Evolutionary conservation across 2,329 filamentous ascomycete genomes (phyloP).

Genomic region (Blastomyces percursus): DNA sequence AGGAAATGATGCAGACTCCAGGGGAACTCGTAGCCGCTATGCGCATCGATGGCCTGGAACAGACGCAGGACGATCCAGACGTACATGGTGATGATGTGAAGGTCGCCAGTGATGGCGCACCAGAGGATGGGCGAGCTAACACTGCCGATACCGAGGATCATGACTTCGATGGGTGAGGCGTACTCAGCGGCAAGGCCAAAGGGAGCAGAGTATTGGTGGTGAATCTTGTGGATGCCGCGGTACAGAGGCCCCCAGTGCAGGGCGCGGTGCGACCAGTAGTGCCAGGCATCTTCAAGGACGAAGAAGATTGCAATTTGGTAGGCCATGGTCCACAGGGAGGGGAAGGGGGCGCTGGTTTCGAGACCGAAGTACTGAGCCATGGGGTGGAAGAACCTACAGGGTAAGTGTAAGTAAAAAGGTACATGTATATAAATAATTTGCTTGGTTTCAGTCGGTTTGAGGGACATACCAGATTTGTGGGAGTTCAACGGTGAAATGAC

Average conservation of each 20-base stretch:
- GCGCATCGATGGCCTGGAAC: slow-evolving; percentile 95
- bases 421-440: not conserved
- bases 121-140: slow-evolving; percentile 74
- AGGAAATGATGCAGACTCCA: slow-evolving; percentile 94
- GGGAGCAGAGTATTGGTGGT: slow-evolving; percentile 96
- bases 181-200: slow-evolving; percentile 97
- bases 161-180: slow-evolving; percentile 92
- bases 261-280: slow-evolving; percentile 90
- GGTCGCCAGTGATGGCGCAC: slow-evolving; percentile 69
- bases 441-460: slow-evolving; percentile 4
- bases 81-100: slow-evolving; percentile 98
- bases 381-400: slow-evolving; percentile 72
- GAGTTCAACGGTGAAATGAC: slow-evolving; percentile 94
- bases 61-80: slow-evolving; percentile 85
- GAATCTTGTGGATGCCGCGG: slow-evolving; percentile 96
- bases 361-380: slow-evolving; percentile 89
- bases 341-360: slow-evolving; percentile 80
- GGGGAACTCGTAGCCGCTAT: slow-evolving; percentile 96
- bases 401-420: not conserved
- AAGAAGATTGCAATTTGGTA: slow-evolving; percentile 92
- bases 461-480: slow-evolving; percentile 73
- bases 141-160: slow-evolving; percentile 81
- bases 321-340: slow-evolving; percentile 71
- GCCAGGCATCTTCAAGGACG: slow-evolving; percentile 91
- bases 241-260: slow-evolving; percentile 94